Percentiles rank a stretch among this genome's conserved stretches.
phyloP scores from a whole-genome alignment of 495 filamentous ascomycete species.

The Penicillium pancosmium region DNA sequence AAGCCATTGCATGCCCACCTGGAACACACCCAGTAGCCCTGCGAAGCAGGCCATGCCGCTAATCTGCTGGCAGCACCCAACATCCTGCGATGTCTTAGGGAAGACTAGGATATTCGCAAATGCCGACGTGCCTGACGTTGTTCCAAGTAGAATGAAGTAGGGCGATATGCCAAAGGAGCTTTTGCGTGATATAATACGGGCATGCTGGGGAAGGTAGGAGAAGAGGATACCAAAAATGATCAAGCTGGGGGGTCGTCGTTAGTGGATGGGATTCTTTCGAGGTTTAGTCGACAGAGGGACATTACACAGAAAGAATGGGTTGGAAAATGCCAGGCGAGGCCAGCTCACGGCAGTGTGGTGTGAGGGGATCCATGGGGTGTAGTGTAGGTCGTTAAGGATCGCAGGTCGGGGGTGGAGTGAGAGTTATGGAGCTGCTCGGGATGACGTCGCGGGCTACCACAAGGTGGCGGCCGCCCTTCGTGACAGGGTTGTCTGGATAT shows the following conservation, averaged over 20 bases:
- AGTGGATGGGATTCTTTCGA: neutral
- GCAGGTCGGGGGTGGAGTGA: constrained; percentile 25
- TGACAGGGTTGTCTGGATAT: neutral
- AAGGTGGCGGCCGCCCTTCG: neutral
- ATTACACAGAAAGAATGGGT: constrained; percentile 64
- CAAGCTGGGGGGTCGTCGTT: constrained; percentile 53
- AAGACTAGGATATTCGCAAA: constrained; percentile 91
- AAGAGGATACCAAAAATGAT: constrained; percentile 88
- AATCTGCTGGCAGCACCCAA: constrained; percentile 81
- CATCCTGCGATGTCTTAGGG: constrained; percentile 72
- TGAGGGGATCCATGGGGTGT: constrained; percentile 30
- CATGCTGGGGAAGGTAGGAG: constrained; percentile 94
- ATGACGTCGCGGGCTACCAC: constrained; percentile 8
- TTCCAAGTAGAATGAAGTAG: constrained; percentile 89
- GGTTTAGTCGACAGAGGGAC: neutral
- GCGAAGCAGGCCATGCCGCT: constrained; percentile 82
- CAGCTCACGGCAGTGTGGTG: constrained; percentile 41
- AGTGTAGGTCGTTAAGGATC: constrained; percentile 6
- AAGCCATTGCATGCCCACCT: constrained; percentile 87
- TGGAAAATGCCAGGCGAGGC: constrained; percentile 57
- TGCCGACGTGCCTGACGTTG: constrained; percentile 81
- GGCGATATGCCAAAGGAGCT: constrained; percentile 97
- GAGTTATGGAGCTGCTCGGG: constrained; percentile 2
- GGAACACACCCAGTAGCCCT: constrained; percentile 81
- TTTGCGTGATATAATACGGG: constrained; percentile 81